These are phyloP conservation scores for Vickermania spadyakhi DNA, from an alignment of 208 protist genomes.

Conservation along the genomic window DNA sequence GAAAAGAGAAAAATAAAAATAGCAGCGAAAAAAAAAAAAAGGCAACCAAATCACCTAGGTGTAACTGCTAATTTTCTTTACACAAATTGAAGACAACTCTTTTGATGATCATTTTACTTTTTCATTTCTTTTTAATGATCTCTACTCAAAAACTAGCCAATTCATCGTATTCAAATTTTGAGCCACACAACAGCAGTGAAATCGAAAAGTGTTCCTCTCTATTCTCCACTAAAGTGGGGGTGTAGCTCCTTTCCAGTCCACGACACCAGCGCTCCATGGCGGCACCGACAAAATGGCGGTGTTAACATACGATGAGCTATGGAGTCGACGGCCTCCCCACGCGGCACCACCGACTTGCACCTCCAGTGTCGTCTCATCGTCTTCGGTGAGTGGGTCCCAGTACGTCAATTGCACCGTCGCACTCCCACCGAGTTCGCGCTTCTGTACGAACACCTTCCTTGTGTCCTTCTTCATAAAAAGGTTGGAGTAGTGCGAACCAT, in stretches of 20 bases:
- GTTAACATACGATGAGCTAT: conserved; percentile 28
- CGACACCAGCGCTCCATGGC: conserved; percentile 28
- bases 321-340: conserved; percentile 4
- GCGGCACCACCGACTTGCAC: conserved; percentile 19
- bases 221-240: conserved; percentile 32
- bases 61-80: conserved; percentile 1
- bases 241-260: conserved; percentile 61
- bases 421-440: conserved; percentile 25
- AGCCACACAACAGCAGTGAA: too few species aligned
- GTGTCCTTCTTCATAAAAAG: conserved; percentile 65
- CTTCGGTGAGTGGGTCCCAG: conserved; percentile 48
- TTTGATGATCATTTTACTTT: too few species aligned
- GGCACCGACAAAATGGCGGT: conserved; percentile 37
- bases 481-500: conserved; percentile 43
- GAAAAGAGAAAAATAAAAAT: conserved; percentile 1
- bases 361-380: conserved; percentile 41
- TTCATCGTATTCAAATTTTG: too few species aligned
- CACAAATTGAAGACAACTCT: too few species aligned
- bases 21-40: conserved; percentile 14
- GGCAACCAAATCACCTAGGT: conserved; percentile 3
- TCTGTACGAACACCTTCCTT: conserved; percentile 44
- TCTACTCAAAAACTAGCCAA: too few species aligned
- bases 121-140: too few species aligned
- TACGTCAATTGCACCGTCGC: conserved; percentile 47
- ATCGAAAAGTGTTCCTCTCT: too few species aligned